Percentiles rank a stretch among this genome's conserved stretches.
phyloP scores from a whole-genome alignment of 2,329 filamentous ascomycete genomes.

The Hysterium pulicare region DNA sequence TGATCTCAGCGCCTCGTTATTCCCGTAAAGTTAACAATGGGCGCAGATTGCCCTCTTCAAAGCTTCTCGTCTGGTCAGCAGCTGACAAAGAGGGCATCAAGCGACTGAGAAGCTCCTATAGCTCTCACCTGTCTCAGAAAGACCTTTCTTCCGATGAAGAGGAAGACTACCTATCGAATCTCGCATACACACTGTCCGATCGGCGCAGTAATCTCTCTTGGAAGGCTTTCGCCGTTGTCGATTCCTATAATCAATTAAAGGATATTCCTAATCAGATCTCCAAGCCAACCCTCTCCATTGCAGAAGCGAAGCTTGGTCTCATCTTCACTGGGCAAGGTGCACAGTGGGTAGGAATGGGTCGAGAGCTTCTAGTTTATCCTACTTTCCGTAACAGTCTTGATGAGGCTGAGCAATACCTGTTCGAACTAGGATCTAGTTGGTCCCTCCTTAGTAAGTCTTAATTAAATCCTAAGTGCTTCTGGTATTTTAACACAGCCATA shows the following conservation, averaged over 20 bases:
- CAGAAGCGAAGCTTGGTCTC: not conserved
- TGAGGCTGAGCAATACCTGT: too few species aligned
- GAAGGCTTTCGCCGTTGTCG: not conserved
- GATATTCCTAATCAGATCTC: not conserved
- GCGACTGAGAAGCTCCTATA: not conserved
- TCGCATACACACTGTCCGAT: constrained; percentile 4
- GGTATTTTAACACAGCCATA: too few species aligned
- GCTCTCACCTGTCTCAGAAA: not conserved
- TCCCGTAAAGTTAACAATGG: not conserved
- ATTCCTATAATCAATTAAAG: not conserved
- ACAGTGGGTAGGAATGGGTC: constrained; percentile 9
- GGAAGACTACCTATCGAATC: not conserved
- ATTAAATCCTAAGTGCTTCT: too few species aligned
- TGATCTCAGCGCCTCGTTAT: not conserved
- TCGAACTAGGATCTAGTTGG: too few species aligned
- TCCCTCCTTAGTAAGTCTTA: too few species aligned
- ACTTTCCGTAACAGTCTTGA: not conserved
- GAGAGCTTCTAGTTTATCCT: constrained; percentile 1
- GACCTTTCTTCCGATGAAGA: not conserved
- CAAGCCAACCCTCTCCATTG: not conserved
- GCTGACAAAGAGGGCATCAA: not conserved
- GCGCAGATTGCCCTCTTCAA: not conserved
- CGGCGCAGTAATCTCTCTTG: not conserved
- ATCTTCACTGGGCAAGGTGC: constrained; percentile 12
- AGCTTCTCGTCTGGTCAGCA: constrained; percentile 5